Evolutionary conservation across 1,284 basidiomycete genomes (phyloP).

Genomic region (Xanthoconium separans): DNA sequence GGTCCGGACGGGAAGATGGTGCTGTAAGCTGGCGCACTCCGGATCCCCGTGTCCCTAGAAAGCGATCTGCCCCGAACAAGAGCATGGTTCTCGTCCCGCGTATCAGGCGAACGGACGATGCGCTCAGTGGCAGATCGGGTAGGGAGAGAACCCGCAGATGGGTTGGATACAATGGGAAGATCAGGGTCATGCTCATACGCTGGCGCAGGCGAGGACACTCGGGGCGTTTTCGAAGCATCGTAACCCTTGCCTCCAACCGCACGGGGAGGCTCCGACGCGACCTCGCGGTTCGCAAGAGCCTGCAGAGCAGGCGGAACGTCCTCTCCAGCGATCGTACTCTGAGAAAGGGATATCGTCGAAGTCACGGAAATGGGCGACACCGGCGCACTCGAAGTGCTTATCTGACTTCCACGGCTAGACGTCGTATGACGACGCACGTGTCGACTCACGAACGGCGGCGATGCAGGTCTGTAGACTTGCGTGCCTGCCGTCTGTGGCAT

Average conservation of each 20-base stretch:
- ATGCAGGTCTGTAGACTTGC: conserved; percentile 26
- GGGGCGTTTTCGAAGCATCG: conserved; percentile 25
- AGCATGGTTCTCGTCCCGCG: conserved; percentile 29
- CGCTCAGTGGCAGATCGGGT: conserved; percentile 33
- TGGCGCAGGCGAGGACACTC: conserved; percentile 25
- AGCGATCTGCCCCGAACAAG: conserved; percentile 33
- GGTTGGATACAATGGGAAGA: conserved; percentile 25
- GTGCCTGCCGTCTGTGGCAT: conserved; percentile 17
- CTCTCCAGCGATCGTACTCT: conserved; percentile 17
- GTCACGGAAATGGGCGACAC: conserved; percentile 31
- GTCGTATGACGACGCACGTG: conserved; percentile 35
- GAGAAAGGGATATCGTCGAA: conserved; percentile 23
- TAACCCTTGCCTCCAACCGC: conserved; percentile 9
- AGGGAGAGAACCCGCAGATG: conserved; percentile 17
- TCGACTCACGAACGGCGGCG: conserved; percentile 32
- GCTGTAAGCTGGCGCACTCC: conserved; percentile 35
- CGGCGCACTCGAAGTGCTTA: conserved; percentile 31
- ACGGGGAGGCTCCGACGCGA: conserved; percentile 25
- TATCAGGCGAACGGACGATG: conserved; percentile 28
- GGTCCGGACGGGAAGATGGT: conserved; percentile 35
- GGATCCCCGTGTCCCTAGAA: conserved; percentile 31
- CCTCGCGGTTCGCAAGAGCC: conserved; percentile 16
- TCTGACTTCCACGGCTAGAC: conserved; percentile 33
- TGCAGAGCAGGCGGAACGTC: conserved; percentile 16
- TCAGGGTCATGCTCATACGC: conserved; percentile 31